Percentiles rank a stretch among this genome's conserved stretches.
Conservation (phyloP, 1,139 yeast genomes). For the Diutina ranongensis region DNA sequence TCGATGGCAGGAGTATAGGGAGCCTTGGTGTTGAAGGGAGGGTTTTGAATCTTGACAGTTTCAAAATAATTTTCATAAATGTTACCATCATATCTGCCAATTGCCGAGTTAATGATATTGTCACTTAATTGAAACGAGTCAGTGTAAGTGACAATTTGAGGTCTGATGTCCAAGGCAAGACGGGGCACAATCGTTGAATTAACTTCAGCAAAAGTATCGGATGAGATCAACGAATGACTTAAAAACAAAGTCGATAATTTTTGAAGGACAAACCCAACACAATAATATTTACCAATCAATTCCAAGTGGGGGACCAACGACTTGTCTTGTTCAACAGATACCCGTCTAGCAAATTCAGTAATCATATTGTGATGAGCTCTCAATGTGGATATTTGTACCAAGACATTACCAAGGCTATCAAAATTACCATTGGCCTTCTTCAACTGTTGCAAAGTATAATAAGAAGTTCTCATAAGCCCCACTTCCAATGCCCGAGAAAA, state of each 20-base stretch:
- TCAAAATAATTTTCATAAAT: constrained; percentile 69
- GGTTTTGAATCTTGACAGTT: constrained; percentile 38
- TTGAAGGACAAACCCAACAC: constrained; percentile 21
- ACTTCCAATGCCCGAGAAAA: constrained; percentile 12
- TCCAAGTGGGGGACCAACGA: constrained; percentile 15
- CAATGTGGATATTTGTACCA: constrained; percentile 11
- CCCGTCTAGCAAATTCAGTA: constrained; percentile 11
- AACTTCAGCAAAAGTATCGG: constrained; percentile 24
- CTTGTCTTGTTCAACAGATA: constrained; percentile 12
- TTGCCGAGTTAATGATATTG: constrained; percentile 72
- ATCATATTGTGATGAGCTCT: constrained; percentile 12
- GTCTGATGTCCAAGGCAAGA: constrained; percentile 38
- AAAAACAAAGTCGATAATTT: constrained; percentile 30
- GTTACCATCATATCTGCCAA: constrained; percentile 80
- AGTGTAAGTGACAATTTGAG: constrained; percentile 70
- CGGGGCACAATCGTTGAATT: constrained; percentile 23
- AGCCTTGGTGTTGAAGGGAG: constrained; percentile 45
- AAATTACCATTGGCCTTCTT: constrained; percentile 13
- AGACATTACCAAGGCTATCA: constrained; percentile 11
- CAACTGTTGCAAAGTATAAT: constrained; percentile 14
- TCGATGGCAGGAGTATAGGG: constrained; percentile 42
- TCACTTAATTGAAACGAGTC: constrained; percentile 85
- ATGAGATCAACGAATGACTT: constrained; percentile 23
- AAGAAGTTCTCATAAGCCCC: constrained; percentile 11
- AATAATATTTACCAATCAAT: constrained; percentile 15